These are phyloP conservation scores for Ophiostoma piceae DNA, from an alignment of 2,329 filamentous ascomycete genomes.

Conservation along the genomic window DNA sequence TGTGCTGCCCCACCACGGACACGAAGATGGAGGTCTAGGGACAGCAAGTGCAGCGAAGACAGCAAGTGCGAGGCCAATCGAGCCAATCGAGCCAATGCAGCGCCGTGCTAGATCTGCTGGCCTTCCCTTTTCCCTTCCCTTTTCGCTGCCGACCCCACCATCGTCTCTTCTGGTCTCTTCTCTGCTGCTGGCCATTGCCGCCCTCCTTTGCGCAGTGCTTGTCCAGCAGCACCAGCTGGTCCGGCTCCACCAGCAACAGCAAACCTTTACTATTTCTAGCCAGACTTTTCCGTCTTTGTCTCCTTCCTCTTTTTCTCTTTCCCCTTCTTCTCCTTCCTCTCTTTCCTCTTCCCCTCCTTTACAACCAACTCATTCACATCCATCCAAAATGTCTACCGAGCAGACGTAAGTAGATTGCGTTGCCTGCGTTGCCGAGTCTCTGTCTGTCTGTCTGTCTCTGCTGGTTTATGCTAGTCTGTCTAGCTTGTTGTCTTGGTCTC, in stretches of 20 bases:
- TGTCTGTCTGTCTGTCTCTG: not conserved
- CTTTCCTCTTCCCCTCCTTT: slow-evolving; percentile 19
- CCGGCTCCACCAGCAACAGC: slow-evolving; percentile 17
- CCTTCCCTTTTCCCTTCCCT: slow-evolving; percentile 27
- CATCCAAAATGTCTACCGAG: slow-evolving; percentile 61
- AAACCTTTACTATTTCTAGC: slow-evolving; percentile 15
- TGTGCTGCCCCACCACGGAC: slow-evolving; percentile 13
- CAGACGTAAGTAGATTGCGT: slow-evolving; percentile 67
- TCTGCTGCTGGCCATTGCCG: slow-evolving; percentile 29
- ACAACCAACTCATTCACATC: slow-evolving; percentile 26
- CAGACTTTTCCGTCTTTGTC: slow-evolving; percentile 20
- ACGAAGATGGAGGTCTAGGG: not conserved
- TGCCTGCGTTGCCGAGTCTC: not conserved
- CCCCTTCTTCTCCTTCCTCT: slow-evolving; percentile 12
- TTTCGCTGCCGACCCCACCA: slow-evolving; percentile 39
- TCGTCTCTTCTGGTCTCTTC: slow-evolving; percentile 29
- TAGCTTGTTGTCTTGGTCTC: not conserved
- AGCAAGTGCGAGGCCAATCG: not conserved
- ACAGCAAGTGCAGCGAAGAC: not conserved
- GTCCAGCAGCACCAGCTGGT: slow-evolving; percentile 22
- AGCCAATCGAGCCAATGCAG: slow-evolving; percentile 10
- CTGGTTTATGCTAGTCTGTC: not conserved
- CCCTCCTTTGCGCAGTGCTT: slow-evolving; percentile 25
- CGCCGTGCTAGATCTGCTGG: not conserved
- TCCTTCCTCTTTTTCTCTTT: slow-evolving; percentile 1